Evolutionary conservation across 2,329 filamentous ascomycete species (phyloP), one percentile per base, ranked within the genome.

Genomic region (Neurospora sp.): DNA sequence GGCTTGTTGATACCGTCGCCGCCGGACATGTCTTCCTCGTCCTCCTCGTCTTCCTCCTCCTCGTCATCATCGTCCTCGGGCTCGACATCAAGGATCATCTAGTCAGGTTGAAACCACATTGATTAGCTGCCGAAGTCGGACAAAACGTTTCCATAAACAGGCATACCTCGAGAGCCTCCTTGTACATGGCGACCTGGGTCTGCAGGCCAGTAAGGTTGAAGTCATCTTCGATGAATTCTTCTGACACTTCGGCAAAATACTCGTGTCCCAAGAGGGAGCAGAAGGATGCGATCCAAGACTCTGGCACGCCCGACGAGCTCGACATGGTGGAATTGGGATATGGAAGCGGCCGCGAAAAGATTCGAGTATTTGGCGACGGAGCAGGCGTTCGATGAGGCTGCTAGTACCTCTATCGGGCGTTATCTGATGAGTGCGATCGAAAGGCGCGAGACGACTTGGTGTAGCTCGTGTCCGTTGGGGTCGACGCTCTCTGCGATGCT

Each of bases 221-320:
- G 81, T 99, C 96, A 88, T 99, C 96, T 81, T 99, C 96, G 78
- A 99, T 98, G 77, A 99, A 99, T 78, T 99, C 96, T 82, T 99
- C 96, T 66, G 93, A 96, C 67, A 99, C 95, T 83, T 99, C 96
- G 73, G 96, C 96, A 81, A 99, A 99, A 83, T 98, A 99, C 81
- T 99, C 96, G 80, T 99, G 96, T 72, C 96, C 96, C 71, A 98
- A 87, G 66, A 98, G 85, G 46, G 92, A 93, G 84, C 96, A 99
- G 81, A 97, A 99, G 70, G 94, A 96, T 73, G 93, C 91, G 83
- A 99, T 98, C 96, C 96, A 99, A 69, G 94, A 97, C 84, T 99
- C 96, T 72, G 86, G 86, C 38, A 85, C 81, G 69, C 85, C 86
- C 69, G 87, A 88, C 67, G 87, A 87, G 69, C 85, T 85, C 75